Base-by-base conservation (phyloP, 768 basidiomycete species). In the Russula olivacea region DNA sequence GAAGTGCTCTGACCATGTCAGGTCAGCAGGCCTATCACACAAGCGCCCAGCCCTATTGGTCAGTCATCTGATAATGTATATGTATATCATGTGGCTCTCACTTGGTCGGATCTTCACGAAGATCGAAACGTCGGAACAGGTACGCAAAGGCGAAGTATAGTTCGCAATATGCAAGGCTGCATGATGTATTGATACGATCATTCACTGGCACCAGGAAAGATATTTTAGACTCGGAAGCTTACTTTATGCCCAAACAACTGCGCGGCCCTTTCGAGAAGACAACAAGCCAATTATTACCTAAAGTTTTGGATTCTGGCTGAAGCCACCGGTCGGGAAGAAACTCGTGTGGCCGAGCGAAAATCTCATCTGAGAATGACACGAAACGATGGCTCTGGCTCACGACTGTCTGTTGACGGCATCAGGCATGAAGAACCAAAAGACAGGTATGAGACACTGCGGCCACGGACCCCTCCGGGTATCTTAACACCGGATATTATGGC, bases 111-210 rank as follows among this genome's bases (percentile, higher is more conserved):
- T 66, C 61, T 15, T 66, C 23, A 30, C 47, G 38, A 61, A 70
- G 62, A 14, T 68, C 65, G 7, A 70, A 58, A n/a, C 68, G 68
- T n/a, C 69, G 67, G 45, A 70, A 64, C n/a, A 71, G 10, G 30
- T 70, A 32, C n/a, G 60, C 69, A n/a, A 71, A 55, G 10, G 60
- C 19, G 23, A 70, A 57, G 52, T 70, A 64, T 8, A 71, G 48
- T 49, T 69, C 63, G 55, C 66, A 63, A 55, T 65, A 69, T 12
- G 64, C 68, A 19, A 61, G 45, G 49, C 69, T 70, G 52, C n/a
- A 15, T 15, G 30, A 30, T 14, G 28, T 3, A 25, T 48, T 3
- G 23, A 17, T 4, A 3, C 28, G 2, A 28, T 7, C 19, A 8
- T n/a, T 52, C 25, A 55, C 10, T 8, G n/a, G n/a, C 40, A 17